Evolutionary conservation across 2,329 filamentous ascomycete species (phyloP).

Genomic region (Leptographium flavum): DNA sequence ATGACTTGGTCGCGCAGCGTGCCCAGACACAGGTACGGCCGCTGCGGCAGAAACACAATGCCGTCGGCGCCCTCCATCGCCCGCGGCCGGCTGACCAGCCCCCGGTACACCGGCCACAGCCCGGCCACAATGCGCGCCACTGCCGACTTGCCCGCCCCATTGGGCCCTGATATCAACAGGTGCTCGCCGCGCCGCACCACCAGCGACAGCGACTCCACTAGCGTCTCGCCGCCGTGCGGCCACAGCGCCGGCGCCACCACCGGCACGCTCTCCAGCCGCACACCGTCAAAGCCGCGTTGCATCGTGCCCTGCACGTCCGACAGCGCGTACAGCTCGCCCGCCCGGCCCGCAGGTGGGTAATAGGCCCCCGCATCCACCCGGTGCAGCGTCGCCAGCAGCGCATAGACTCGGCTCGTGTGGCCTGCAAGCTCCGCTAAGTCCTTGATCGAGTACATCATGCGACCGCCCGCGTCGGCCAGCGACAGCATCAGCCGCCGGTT

Average conservation of each 20-base stretch:
- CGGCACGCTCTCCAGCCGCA: conserved; percentile 84
- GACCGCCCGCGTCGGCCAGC: conserved; percentile 83
- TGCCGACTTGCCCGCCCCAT: conserved; percentile 85
- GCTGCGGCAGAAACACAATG: conserved; percentile 96
- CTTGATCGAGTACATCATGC: conserved; percentile 99
- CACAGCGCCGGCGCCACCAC: conserved; percentile 79
- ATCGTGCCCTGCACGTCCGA: conserved; percentile 87
- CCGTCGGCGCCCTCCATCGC: conserved; percentile 68
- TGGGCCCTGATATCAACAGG: conserved; percentile 84
- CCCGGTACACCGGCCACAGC: conserved; percentile 91
- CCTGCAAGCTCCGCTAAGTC: conserved; percentile 91
- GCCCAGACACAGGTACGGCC: conserved; percentile 82
- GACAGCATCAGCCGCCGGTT: conserved; percentile 98
- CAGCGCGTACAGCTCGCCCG: conserved; percentile 72
- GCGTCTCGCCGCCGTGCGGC: conserved; percentile 81
- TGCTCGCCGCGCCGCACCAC: conserved; percentile 86
- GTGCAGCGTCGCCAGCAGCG: conserved; percentile 85
- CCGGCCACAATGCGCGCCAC: conserved; percentile 80
- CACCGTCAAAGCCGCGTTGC: conserved; percentile 88
- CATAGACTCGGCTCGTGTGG: conserved; percentile 92
- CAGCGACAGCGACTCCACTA: conserved; percentile 78
- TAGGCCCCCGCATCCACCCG: conserved; percentile 87
- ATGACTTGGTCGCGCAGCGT: conserved; percentile 95
- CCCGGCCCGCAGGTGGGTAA: conserved; percentile 45
- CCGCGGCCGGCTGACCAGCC: conserved; percentile 78